Conservation (phyloP, 2,329 filamentous ascomycete genomes). For the Aotearoamyces nothofagi region DNA sequence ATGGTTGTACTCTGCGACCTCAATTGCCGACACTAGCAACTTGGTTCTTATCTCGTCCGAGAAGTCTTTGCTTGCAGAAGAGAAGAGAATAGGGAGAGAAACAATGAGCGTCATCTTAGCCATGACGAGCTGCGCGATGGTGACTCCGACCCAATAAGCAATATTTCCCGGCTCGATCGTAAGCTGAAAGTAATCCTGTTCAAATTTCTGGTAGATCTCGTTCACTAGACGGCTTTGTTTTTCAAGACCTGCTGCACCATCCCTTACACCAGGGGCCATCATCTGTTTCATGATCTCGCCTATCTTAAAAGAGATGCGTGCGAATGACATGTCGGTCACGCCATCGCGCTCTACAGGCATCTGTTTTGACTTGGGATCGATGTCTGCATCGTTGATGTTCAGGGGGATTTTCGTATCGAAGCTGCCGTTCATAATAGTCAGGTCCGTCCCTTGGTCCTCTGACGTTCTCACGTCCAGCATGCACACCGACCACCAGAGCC, state of each 20-base stretch:
- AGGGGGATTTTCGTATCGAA: slow-evolving; percentile 39
- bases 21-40: slow-evolving; percentile 33
- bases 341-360: slow-evolving; percentile 31
- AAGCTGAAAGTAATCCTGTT: slow-evolving; percentile 27
- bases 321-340: slow-evolving; percentile 35
- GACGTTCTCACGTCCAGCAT: slow-evolving; percentile 42
- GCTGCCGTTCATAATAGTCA: slow-evolving; percentile 28
- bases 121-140: slow-evolving; percentile 31
- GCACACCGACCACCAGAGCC: slow-evolving; percentile 42
- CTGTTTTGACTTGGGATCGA: slow-evolving; percentile 29
- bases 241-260: slow-evolving; percentile 8
- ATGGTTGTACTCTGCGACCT: slow-evolving; percentile 40
- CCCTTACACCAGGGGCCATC: slow-evolving; percentile 11
- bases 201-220: slow-evolving; percentile 26
- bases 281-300: background rate
- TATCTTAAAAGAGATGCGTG: slow-evolving; percentile 20
- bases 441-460: slow-evolving; percentile 40
- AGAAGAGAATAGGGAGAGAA: slow-evolving; percentile 35
- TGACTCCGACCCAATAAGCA: slow-evolving; percentile 23
- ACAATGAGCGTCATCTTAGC: slow-evolving; percentile 38
- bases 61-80: slow-evolving; percentile 21
- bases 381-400: slow-evolving; percentile 40
- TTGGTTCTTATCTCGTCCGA: slow-evolving; percentile 25
- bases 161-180: slow-evolving; percentile 18
- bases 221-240: slow-evolving; percentile 26